Conservation (phyloP, 306 rosid genomes). For the Crotalaria pallida region DNA sequence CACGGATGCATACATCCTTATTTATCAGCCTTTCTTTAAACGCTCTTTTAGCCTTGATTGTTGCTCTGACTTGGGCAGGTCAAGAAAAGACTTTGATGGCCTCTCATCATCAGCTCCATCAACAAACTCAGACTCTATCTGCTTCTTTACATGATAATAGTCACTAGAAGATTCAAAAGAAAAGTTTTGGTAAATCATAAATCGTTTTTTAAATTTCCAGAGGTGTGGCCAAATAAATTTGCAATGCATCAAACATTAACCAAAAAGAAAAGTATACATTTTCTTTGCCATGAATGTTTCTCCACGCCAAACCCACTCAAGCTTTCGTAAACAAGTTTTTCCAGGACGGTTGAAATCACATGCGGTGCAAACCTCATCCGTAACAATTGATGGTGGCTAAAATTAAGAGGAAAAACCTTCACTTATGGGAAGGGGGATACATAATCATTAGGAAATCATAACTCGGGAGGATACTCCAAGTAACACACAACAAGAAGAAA, state of each 20-base stretch:
- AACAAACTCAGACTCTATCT: conserved; percentile 91
- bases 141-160: conserved; percentile 83
- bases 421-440: background rate
- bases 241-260: conserved; percentile 1
- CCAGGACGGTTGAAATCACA: conserved; percentile 99
- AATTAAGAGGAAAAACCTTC: conserved; percentile 26
- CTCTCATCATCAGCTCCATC: conserved; percentile 46
- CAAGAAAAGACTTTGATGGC: conserved; percentile 75
- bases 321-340: conserved; percentile 88
- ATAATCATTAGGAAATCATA: conserved; percentile 14
- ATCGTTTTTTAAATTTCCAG: conserved; percentile 12
- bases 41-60: conserved; percentile 83
- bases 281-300: conserved; percentile 80
- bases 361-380: conserved; percentile 96
- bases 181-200: conserved; percentile 21
- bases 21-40: conserved; percentile 67
- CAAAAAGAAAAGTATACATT: conserved; percentile 42
- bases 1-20: background rate
- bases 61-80: conserved; percentile 85
- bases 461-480: conserved; percentile 2
- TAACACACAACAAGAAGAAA: conserved; percentile 11
- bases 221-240: background rate
- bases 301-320: conserved; percentile 99
- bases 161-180: conserved; percentile 55
- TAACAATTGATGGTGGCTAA: conserved; percentile 93